Conservation (phyloP, 441 rosid species). For the Pelargonium australe region DNA sequence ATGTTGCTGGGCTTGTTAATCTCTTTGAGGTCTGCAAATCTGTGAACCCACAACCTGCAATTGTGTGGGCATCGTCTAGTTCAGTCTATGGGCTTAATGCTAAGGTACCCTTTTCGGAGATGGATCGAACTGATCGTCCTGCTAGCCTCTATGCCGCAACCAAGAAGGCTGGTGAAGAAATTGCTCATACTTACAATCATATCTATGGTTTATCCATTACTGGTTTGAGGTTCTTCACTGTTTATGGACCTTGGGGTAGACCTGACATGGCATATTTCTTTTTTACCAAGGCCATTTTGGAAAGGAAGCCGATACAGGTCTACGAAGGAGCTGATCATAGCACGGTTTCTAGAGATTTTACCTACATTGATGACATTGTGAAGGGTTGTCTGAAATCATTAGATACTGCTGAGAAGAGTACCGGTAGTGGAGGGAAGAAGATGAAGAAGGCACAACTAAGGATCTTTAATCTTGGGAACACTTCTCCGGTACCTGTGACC, state of each 20-base stretch:
- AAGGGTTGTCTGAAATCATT: slow-evolving; percentile 82
- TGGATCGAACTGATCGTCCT: slow-evolving; percentile 85
- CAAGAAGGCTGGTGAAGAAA: slow-evolving; percentile 95
- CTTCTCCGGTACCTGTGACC: slow-evolving; percentile 50
- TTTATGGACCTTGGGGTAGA: slow-evolving; percentile 99
- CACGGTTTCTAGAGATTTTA: slow-evolving; percentile 89
- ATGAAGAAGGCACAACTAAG: slow-evolving; percentile 79
- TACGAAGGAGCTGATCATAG: slow-evolving; percentile 76
- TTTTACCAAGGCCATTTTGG: slow-evolving; percentile 78
- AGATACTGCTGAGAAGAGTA: slow-evolving; percentile 93
- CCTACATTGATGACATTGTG: slow-evolving; percentile 94
- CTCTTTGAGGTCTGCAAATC: slow-evolving; percentile 84
- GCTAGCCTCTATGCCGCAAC: slow-evolving; percentile 97
- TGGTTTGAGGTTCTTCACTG: slow-evolving; percentile 90
- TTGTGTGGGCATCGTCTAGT: slow-evolving; percentile 97
- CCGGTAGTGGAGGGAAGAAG: slow-evolving; percentile 94
- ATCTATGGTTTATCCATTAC: slow-evolving; percentile 91
- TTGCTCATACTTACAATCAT: slow-evolving; percentile 93
- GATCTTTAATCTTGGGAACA: slow-evolving; percentile 56
- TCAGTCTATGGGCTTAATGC: slow-evolving; percentile 95
- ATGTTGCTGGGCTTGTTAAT: slow-evolving; percentile 87
- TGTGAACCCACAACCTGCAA: slow-evolving; percentile 84
- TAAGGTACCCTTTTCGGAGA: slow-evolving; percentile 89
- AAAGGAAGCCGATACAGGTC: slow-evolving; percentile 67
- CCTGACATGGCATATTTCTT: slow-evolving; percentile 99